Evolutionary conservation across 1,284 basidiomycete species (phyloP), one percentile per base, ranked within the genome.

Genomic region (Kwoniella shivajii): DNA sequence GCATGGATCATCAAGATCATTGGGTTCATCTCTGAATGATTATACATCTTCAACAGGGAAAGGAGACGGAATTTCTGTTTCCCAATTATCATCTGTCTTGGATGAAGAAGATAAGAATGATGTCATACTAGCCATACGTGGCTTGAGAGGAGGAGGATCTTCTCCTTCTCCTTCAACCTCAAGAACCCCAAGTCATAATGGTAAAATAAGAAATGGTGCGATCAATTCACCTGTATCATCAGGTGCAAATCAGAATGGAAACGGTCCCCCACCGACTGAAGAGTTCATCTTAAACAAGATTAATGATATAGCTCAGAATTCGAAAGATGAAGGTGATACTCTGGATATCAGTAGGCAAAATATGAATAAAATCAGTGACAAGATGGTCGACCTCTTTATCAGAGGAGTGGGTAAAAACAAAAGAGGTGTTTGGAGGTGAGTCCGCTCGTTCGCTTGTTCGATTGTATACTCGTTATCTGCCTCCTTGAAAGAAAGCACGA

Each of bases 301-400:
- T 59, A 75, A 80, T 16, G 84, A 88, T 39, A 90, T 89, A 22
- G 73, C 89, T 26, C 77, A 80, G 42, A 83, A 80, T 61, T 92
- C 89, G 30, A 79, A 83, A 5, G 91, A 95, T 79, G 79, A 83
- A 56, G 90, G 91, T 18, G 84, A 85, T 53, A 94, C 92, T 5
- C 80, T 96, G 54, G 86, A 91, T 71, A 82, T 96, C 54, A 86
- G 88, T 54, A 86, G 90, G 74, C 84, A 87, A 74, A 83, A 83
- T 38, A 80, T 96, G 36, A 84, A 85, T 4, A 86, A 90, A 57
- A 84, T 96, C 30, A 86, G 85, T 18, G 84, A 86, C 62, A 82
- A 83, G 38, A 88, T 87, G 30, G 87, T 86, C 9, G 83, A 88
- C 61, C 85, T 88, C 69, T 84, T 96, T 39, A 58, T 64, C 11